Conservation (phyloP, 2,329 filamentous ascomycete species). For the Cercospora sp. region DNA sequence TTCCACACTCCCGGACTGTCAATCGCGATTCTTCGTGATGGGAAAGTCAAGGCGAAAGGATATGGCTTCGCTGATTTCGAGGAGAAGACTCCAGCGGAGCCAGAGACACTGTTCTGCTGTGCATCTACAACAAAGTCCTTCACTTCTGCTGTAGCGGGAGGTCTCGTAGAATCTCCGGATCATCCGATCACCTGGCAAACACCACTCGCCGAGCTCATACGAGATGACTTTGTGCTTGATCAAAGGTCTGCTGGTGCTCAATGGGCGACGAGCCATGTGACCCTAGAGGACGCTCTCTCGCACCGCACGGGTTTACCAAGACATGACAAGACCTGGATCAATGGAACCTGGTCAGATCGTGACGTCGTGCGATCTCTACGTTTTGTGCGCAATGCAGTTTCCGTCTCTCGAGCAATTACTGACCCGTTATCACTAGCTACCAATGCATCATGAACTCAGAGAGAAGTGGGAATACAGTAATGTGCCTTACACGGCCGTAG, state of each 20-base stretch:
- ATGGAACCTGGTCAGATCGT: constrained; percentile 34
- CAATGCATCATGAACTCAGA: constrained; percentile 45
- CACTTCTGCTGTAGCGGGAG: constrained; percentile 30
- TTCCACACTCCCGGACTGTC: constrained; percentile 29
- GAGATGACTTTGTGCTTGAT: constrained; percentile 39
- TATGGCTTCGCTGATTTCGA: constrained; percentile 14
- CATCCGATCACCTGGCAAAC: constrained; percentile 41
- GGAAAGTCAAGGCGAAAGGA: constrained; percentile 25
- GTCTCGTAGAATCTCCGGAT: constrained; percentile 31
- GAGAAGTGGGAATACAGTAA: constrained; percentile 55
- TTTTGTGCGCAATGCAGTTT: constrained; percentile 36
- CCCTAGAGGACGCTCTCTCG: constrained; percentile 39
- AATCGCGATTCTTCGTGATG: constrained; percentile 22
- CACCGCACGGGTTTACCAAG: constrained; percentile 42
- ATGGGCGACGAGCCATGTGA: constrained; percentile 34
- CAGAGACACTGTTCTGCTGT: constrained; percentile 33
- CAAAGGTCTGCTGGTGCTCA: constrained; percentile 24
- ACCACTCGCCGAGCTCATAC: constrained; percentile 40
- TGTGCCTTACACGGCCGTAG: constrained; percentile 52
- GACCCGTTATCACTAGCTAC: not conserved
- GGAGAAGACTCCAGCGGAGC: constrained; percentile 23
- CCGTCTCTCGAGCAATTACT: not conserved
- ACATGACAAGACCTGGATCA: constrained; percentile 34
- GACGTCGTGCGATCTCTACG: constrained; percentile 46
- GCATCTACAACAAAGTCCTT: constrained; percentile 39